A percentile compares a stretch with the other conserved stretches of the same genome.
Evolutionary conservation across 169 alveolate species (phyloP).

Genomic region (Plasmodium malariae): DNA sequence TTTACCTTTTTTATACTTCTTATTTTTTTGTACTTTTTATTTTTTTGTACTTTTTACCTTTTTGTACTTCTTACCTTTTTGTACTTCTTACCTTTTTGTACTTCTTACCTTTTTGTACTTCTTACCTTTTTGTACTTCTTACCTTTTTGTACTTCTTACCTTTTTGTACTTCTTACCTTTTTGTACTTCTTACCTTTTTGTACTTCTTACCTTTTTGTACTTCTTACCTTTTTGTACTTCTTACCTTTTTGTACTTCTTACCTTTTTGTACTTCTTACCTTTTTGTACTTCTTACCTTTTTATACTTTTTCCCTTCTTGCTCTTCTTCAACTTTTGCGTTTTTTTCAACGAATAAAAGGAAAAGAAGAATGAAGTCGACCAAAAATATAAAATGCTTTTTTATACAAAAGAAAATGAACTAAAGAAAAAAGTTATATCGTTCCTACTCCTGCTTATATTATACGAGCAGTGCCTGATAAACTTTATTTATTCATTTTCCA

Average conservation of each 20-base stretch:
- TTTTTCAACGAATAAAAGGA: background rate
- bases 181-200: too few species aligned
- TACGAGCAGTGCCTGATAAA: conserved; percentile 1
- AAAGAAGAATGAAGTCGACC: background rate
- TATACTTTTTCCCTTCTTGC: background rate
- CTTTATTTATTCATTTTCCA: conserved; percentile 13
- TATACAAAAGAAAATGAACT: conserved; percentile 1
- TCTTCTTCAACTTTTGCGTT: background rate
- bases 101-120: too few species aligned
- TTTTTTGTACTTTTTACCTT: too few species aligned
- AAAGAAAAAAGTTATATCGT: background rate
- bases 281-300: background rate
- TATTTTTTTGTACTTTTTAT: too few species aligned
- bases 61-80: too few species aligned
- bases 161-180: too few species aligned
- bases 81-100: too few species aligned
- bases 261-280: background rate
- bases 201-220: too few species aligned
- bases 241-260: background rate
- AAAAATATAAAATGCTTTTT: conserved; percentile 31
- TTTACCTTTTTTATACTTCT: too few species aligned
- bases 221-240: background rate
- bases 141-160: too few species aligned
- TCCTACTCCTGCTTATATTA: background rate
- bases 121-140: too few species aligned